Percentiles rank a stretch among this genome's conserved stretches.
phyloP scores from a whole-genome alignment of 2,329 filamentous ascomycete genomes.

The Venturia aucupariae region DNA sequence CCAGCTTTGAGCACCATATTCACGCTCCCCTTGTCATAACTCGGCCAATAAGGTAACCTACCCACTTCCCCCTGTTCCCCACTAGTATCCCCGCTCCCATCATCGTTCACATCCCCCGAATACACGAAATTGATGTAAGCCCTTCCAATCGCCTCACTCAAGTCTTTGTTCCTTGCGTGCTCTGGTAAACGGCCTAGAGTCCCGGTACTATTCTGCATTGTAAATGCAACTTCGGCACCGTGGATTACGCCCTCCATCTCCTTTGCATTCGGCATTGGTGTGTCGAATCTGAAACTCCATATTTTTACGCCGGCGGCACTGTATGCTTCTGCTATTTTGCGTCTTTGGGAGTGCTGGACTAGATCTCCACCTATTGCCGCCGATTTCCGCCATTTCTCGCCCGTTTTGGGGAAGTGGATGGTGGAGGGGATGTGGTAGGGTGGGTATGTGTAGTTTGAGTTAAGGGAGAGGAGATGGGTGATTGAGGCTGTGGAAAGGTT shows the following conservation, averaged over 20 bases:
- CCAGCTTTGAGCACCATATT: slow-evolving; percentile 8
- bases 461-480: not conserved
- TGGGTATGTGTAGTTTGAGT: not conserved
- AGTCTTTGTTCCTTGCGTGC: not conserved
- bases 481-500: not conserved
- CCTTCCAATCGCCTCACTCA: slow-evolving; percentile 5
- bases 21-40: not conserved
- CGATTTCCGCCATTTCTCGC: not conserved
- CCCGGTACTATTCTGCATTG: not conserved
- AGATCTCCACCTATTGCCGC: slow-evolving; percentile 1
- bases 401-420: not conserved
- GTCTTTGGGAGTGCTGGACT: not conserved
- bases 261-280: not conserved
- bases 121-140: slow-evolving; percentile 4
- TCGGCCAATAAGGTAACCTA: not conserved
- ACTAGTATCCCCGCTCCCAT: not conserved
- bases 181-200: not conserved
- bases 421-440: not conserved
- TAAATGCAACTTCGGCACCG: slow-evolving; percentile 1
- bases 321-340: not conserved
- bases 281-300: slow-evolving; percentile 8
- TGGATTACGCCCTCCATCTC: not conserved
- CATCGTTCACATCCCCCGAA: not conserved
- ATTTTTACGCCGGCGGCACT: not conserved
- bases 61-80: not conserved